Evolutionary conservation across 306 rosid species (phyloP).

Genomic region (Cucurbita pepo): DNA sequence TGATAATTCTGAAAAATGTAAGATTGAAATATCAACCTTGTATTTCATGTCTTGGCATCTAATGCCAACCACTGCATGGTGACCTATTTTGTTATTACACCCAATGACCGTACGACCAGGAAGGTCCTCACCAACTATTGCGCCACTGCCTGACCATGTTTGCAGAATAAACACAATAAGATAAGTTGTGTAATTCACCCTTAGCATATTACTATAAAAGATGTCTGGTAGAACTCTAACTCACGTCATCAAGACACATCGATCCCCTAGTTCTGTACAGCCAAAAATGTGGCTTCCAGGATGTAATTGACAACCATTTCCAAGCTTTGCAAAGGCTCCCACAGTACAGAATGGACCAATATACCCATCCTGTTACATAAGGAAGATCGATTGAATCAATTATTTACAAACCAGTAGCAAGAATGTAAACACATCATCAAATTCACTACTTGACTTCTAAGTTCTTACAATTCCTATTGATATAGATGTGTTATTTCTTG

Average conservation of each 20-base stretch:
- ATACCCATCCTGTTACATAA: slow-evolving; percentile 53
- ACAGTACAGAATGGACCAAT: slow-evolving; percentile 90
- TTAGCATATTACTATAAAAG: neutral
- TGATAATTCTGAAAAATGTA: neutral
- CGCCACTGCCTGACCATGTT: slow-evolving; percentile 64
- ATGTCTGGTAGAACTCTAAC: slow-evolving; percentile 11
- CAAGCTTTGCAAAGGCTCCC: slow-evolving; percentile 57
- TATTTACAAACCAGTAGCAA: neutral
- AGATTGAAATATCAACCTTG: slow-evolving; percentile 32
- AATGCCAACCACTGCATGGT: slow-evolving; percentile 79
- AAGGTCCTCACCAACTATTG: slow-evolving; percentile 79
- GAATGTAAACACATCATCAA: neutral
- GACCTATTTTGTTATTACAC: slow-evolving; percentile 61
- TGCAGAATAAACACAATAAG: neutral
- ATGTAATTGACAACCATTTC: slow-evolving; percentile 55
- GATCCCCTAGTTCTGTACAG: slow-evolving; percentile 56
- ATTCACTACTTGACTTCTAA: neutral
- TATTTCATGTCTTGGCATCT: slow-evolving; percentile 84
- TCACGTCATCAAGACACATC: slow-evolving; percentile 72
- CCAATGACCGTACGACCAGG: slow-evolving; percentile 71
- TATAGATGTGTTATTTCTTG: neutral
- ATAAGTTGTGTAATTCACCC: neutral
- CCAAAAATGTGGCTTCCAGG: slow-evolving; percentile 86
- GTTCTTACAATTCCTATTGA: neutral
- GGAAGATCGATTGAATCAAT: neutral